phyloP scores from a whole-genome alignment of 2,329 filamentous ascomycete genomes.

The Xylaria hypoxylon region DNA sequence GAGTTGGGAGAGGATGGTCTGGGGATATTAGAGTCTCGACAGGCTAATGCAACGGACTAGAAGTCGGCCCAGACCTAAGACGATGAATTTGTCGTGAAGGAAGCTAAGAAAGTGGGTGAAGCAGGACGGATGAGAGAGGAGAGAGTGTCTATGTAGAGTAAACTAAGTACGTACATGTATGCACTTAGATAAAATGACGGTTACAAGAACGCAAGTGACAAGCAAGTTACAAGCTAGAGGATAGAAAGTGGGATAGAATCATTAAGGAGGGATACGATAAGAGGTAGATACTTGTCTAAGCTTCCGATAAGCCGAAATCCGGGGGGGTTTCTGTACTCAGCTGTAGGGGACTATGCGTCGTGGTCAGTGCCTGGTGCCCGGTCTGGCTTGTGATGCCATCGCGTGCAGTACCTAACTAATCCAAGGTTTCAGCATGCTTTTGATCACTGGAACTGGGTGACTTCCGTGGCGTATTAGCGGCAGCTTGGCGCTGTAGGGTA shows the following conservation, averaged over 20 bases:
- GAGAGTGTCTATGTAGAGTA: no score
- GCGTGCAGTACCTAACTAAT: constrained; percentile 12
- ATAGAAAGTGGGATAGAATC: constrained; percentile 23
- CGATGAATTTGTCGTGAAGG: background rate
- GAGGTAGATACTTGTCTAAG: constrained; percentile 2
- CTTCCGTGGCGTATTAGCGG: constrained; percentile 27
- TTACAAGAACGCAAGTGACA: constrained; percentile 17
- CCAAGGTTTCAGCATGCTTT: constrained; percentile 32
- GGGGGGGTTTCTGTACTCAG: constrained; percentile 3
- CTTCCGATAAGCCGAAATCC: constrained; percentile 31
- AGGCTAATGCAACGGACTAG: background rate
- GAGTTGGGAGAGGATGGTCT: background rate
- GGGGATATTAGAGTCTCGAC: constrained; percentile 1
- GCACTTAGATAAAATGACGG: constrained; percentile 13
- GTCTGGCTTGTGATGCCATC: constrained; percentile 29
- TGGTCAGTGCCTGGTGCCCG: background rate
- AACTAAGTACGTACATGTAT: no score
- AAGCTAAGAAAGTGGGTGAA: background rate
- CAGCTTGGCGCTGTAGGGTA: constrained; percentile 23
- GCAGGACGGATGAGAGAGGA: background rate
- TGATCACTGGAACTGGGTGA: constrained; percentile 22
- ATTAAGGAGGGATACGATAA: constrained; percentile 30
- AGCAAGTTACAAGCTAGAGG: background rate
- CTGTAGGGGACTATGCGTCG: no score
- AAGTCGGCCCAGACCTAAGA: background rate